Conservation (phyloP, 108 stramenopile species). For the Pseudonitzschia multistriata region DNA sequence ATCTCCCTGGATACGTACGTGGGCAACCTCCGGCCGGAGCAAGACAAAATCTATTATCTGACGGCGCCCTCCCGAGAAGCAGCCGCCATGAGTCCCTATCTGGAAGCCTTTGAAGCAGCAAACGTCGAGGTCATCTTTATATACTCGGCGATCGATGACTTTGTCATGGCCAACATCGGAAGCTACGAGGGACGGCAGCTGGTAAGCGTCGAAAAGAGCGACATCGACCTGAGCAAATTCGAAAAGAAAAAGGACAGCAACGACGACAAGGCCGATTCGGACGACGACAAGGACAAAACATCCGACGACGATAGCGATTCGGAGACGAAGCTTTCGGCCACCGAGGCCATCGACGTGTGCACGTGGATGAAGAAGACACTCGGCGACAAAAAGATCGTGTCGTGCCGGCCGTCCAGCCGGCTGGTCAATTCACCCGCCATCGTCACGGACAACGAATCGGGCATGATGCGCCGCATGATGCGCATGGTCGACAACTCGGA, state of each 20-base stretch:
- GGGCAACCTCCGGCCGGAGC: slow-evolving; percentile 85
- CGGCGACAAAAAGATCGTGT: slow-evolving; percentile 65
- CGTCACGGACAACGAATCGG: slow-evolving; percentile 96
- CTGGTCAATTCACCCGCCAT: slow-evolving; percentile 93
- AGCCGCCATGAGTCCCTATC: slow-evolving; percentile 93
- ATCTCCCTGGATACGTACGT: slow-evolving; percentile 95
- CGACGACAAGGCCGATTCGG: slow-evolving; percentile 44
- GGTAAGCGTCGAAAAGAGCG: slow-evolving; percentile 87
- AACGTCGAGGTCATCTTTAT: slow-evolving; percentile 92
- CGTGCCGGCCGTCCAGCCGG: slow-evolving; percentile 82
- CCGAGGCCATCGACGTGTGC: slow-evolving; percentile 82
- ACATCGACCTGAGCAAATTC: slow-evolving; percentile 57
- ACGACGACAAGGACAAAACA: slow-evolving; percentile 34
- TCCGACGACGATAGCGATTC: slow-evolving; percentile 24
- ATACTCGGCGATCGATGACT: slow-evolving; percentile 96
- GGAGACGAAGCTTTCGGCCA: slow-evolving; percentile 42
- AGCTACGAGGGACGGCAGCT: slow-evolving; percentile 85
- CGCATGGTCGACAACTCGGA: slow-evolving; percentile 91
- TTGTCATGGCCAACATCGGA: slow-evolving; percentile 95
- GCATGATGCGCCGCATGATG: slow-evolving; percentile 96
- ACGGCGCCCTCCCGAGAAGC: slow-evolving; percentile 92
- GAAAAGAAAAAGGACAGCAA: slow-evolving; percentile 33
- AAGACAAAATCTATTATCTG: slow-evolving; percentile 98
- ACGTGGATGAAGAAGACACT: slow-evolving; percentile 78
- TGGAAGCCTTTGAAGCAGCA: slow-evolving; percentile 91